phyloP scores from a whole-genome alignment of 768 basidiomycete species.

The Strobilomyces confusus region DNA sequence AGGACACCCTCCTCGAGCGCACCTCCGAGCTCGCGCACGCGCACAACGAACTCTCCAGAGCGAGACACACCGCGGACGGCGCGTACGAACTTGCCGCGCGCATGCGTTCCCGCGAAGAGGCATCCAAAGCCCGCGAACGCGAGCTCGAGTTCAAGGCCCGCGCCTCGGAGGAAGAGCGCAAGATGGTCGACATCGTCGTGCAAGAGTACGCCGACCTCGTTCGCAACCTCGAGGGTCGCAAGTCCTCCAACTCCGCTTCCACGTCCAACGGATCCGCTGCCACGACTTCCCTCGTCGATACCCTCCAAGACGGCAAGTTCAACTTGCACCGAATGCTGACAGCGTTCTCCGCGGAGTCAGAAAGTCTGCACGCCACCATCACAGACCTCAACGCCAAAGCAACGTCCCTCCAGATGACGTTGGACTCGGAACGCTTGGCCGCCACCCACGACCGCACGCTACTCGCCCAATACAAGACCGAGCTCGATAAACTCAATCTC shows the following conservation, averaged over 20 bases:
- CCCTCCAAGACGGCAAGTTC: constrained; percentile 46
- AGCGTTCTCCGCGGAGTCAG: constrained; percentile 48
- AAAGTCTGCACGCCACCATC: constrained; percentile 42
- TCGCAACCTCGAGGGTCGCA: constrained; percentile 52
- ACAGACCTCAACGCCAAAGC: constrained; percentile 42
- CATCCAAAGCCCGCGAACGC: constrained; percentile 44
- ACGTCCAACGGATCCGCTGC: constrained; percentile 13
- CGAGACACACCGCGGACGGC: constrained; percentile 41
- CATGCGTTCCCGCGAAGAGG: constrained; percentile 53
- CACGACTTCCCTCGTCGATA: constrained; percentile 27
- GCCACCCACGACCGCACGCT: constrained; percentile 41
- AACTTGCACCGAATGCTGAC: constrained; percentile 45
- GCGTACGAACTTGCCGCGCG: constrained; percentile 55
- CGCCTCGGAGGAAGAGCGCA: constrained; percentile 52
- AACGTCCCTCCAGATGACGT: constrained; percentile 37
- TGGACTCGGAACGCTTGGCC: constrained; percentile 44
- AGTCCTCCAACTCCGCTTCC: constrained; percentile 18
- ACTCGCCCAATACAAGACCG: constrained; percentile 43
- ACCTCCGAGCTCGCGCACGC: constrained; percentile 45
- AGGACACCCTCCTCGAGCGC: constrained; percentile 47
- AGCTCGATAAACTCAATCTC: constrained; percentile 51
- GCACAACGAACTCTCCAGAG: constrained; percentile 41
- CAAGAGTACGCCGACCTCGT: constrained; percentile 76
- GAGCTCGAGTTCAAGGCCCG: constrained; percentile 44
- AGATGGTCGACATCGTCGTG: constrained; percentile 60